Evolutionary conservation across 306 rosid genomes (phyloP).

Genomic region (Prosopis cineraria): DNA sequence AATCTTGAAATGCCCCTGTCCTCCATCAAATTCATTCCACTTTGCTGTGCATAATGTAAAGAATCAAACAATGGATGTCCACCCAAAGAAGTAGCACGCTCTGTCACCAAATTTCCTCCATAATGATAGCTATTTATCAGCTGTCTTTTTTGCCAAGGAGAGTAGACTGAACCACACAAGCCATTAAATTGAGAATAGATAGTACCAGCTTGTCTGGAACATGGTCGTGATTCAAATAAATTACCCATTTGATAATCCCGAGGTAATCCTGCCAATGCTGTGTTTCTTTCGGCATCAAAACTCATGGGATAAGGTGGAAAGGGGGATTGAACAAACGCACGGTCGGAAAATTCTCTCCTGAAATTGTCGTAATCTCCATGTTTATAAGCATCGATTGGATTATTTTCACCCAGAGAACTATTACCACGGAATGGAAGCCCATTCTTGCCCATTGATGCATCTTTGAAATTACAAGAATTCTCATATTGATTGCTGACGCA

Average conservation of each 20-base stretch:
- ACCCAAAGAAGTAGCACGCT: constrained; percentile 11
- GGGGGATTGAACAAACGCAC: background rate
- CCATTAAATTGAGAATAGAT: background rate
- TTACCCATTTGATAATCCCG: background rate
- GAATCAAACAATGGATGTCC: constrained; percentile 9
- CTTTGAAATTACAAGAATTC: constrained; percentile 28
- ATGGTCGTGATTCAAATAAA: background rate
- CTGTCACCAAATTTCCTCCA: background rate
- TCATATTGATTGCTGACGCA: background rate
- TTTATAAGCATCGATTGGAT: background rate
- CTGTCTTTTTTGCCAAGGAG: background rate
- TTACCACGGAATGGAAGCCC: background rate
- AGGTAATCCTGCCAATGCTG: background rate
- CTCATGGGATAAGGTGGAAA: background rate
- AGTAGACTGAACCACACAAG: background rate
- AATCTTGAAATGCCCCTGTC: background rate
- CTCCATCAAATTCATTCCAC: constrained; percentile 21
- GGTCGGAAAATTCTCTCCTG: background rate
- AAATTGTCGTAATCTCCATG: background rate
- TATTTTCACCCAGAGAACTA: background rate
- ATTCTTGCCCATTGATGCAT: constrained; percentile 22
- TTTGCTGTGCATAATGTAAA: background rate
- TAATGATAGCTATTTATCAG: background rate
- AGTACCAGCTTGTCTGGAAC: background rate
- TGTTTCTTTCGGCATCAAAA: background rate